Conservation (phyloP, 2,329 filamentous ascomycete species). For the Pseudocercospora fuligena region DNA sequence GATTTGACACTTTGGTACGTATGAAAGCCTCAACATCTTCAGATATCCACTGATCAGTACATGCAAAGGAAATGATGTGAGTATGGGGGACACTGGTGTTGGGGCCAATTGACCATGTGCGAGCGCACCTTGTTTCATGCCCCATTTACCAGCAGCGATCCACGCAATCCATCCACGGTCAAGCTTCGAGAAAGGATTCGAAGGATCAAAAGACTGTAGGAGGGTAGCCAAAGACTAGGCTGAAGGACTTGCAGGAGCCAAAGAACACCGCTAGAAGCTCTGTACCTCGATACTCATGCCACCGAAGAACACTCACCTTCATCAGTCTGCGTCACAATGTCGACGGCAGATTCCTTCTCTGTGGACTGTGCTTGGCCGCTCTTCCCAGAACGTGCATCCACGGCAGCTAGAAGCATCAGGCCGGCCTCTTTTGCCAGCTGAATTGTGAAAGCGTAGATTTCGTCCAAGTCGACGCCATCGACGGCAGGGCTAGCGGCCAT, state of each 20-base stretch:
- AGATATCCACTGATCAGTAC: constrained; percentile 9
- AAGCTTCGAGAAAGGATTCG: neutral
- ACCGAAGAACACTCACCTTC: constrained; percentile 57
- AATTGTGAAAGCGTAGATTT: constrained; percentile 72
- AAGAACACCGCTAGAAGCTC: neutral
- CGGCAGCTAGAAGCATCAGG: constrained; percentile 66
- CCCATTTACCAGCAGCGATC: neutral
- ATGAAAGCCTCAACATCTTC: constrained; percentile 75
- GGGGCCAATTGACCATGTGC: neutral
- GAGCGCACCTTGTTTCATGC: neutral
- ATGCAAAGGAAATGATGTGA: neutral
- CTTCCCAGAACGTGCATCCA: constrained; percentile 59
- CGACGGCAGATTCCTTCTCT: constrained; percentile 77
- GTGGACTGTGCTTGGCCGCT: constrained; percentile 48
- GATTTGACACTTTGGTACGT: constrained; percentile 47
- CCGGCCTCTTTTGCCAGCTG: constrained; percentile 73
- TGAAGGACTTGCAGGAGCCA: neutral
- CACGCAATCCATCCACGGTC: neutral
- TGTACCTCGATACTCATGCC: neutral
- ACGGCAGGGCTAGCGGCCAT: constrained; percentile 6
- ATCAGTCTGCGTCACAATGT: constrained; percentile 78
- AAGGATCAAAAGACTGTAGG: neutral
- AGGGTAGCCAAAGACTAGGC: constrained; percentile 3
- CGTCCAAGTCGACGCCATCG: constrained; percentile 52
- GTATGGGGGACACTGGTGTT: no score